Conservation (phyloP, 306 rosid genomes). For the Sesbania bispinosa region DNA sequence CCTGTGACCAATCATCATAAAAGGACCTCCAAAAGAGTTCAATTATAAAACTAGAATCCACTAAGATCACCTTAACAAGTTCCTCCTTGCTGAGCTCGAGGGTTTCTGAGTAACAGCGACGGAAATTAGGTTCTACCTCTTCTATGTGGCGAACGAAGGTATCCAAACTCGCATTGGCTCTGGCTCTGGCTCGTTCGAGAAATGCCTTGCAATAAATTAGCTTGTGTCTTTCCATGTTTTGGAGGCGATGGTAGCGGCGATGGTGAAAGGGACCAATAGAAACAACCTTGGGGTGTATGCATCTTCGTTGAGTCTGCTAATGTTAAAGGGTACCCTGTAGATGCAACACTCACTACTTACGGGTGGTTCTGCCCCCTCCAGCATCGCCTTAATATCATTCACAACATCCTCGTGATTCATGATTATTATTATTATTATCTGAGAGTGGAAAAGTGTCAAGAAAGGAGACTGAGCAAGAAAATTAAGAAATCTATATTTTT, state of each 20-base stretch:
- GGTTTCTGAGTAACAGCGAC: slow-evolving; percentile 9
- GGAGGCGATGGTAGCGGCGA: background rate
- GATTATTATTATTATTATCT: background rate
- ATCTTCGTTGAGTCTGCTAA: slow-evolving; percentile 16
- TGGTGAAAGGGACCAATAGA: slow-evolving; percentile 41
- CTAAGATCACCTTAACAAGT: too few relatives aligned
- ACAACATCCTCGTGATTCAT: background rate
- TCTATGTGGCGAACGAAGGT: background rate
- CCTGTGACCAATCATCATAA: too few relatives aligned
- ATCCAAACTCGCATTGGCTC: background rate
- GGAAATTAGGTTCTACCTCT: background rate
- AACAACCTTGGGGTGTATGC: slow-evolving; percentile 31
- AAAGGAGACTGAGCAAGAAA: background rate
- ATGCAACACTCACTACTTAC: slow-evolving; percentile 5
- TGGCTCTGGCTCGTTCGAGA: background rate
- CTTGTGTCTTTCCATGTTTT: slow-evolving; percentile 24
- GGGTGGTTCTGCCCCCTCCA: background rate
- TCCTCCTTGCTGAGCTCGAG: too few relatives aligned
- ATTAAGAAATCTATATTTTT: too few relatives aligned
- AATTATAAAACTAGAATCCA: too few relatives aligned
- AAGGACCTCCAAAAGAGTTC: too few relatives aligned
- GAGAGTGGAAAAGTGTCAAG: too few relatives aligned
- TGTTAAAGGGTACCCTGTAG: slow-evolving; percentile 12
- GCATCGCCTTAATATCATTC: background rate
- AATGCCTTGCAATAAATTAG: slow-evolving; percentile 19